Evolutionary conservation across 495 filamentous ascomycete species (phyloP).

Genomic region (Talaromyces wortmannii): DNA sequence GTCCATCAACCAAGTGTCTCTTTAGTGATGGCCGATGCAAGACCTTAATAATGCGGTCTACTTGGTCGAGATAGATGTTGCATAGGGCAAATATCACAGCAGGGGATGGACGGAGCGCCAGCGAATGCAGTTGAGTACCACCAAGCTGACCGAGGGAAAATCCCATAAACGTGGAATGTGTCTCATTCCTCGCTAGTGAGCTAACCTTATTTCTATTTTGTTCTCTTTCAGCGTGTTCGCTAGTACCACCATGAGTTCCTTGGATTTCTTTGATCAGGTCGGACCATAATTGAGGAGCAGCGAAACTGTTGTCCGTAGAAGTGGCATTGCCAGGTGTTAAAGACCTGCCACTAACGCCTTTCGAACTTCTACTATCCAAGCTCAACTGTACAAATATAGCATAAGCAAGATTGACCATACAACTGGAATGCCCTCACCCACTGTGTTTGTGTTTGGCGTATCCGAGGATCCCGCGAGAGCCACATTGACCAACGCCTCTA

Average conservation of each 20-base stretch:
- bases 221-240: neutral
- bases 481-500: neutral
- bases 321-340: neutral
- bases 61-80: conserved; percentile 24
- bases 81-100: conserved; percentile 10
- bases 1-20: conserved; percentile 18
- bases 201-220: neutral
- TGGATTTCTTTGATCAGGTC: conserved; percentile 1
- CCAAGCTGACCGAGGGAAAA: neutral
- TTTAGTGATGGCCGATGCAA: conserved; percentile 28
- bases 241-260: neutral
- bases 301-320: neutral
- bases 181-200: neutral
- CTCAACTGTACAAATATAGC: no score
- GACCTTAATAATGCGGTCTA: conserved; percentile 35
- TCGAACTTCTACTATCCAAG: neutral
- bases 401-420: neutral
- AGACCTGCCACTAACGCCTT: neutral
- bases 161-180: neutral
- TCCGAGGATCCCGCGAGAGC: neutral
- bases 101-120: neutral
- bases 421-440: neutral
- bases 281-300: neutral
- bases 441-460: neutral
- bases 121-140: neutral